These are phyloP conservation scores for Aeschynomene evenia DNA, from an alignment of 306 rosid species.

Conservation along the genomic window DNA sequence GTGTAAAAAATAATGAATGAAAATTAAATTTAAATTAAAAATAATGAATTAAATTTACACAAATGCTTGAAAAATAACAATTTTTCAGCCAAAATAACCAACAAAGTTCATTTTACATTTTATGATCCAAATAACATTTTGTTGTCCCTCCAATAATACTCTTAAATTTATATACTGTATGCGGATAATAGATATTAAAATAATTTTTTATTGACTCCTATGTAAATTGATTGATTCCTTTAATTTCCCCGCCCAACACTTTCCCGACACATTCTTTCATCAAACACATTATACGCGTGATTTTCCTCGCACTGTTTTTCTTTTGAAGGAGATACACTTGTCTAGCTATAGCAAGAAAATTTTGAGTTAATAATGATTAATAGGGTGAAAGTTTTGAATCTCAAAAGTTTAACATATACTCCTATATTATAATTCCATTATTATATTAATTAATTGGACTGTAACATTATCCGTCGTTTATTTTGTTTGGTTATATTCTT, in stretches of 20 bases:
- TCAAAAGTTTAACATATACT: not conserved
- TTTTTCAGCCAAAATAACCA: too few species aligned
- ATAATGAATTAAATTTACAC: too few species aligned
- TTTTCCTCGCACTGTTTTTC: not conserved
- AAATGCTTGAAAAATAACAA: too few species aligned
- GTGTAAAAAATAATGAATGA: too few species aligned
- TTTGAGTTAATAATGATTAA: not conserved
- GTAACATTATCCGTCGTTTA: not conserved
- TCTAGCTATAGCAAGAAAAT: not conserved
- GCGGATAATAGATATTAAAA: too few species aligned
- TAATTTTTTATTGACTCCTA: too few species aligned
- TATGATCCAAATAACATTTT: too few species aligned
- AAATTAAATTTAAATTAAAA: too few species aligned
- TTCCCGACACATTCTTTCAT: constrained; percentile 9
- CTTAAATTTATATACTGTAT: too few species aligned
- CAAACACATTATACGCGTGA: not conserved
- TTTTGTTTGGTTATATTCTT: not conserved
- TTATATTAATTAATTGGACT: not conserved
- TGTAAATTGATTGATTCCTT: not conserved
- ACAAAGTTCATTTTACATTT: too few species aligned
- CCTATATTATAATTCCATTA: not conserved
- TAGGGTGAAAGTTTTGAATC: not conserved
- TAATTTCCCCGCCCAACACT: not conserved
- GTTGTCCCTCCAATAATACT: too few species aligned
- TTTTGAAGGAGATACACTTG: not conserved